Evolutionary conservation across 495 filamentous ascomycete species (phyloP).

Genomic region (Cercophora sp.): DNA sequence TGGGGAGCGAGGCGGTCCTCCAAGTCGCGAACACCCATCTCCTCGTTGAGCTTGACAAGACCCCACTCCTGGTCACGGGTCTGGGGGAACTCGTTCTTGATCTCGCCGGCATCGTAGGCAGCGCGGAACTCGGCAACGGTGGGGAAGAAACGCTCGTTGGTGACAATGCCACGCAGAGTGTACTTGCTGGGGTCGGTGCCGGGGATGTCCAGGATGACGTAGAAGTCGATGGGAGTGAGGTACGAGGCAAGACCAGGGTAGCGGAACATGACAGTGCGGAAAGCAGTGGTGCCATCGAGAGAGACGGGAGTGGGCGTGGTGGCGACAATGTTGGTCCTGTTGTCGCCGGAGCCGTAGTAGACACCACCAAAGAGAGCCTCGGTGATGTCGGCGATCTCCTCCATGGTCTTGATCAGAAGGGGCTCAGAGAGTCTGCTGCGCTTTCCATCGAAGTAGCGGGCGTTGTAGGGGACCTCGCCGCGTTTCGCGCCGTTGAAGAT

Average conservation of each 20-base stretch:
- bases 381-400: slow-evolving; percentile 34
- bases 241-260: slow-evolving; percentile 32
- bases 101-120: slow-evolving; percentile 36
- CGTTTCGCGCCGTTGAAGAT: slow-evolving; percentile 39
- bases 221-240: slow-evolving; percentile 35
- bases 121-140: slow-evolving; percentile 30
- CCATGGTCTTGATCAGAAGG: slow-evolving; percentile 30
- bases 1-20: slow-evolving; percentile 39
- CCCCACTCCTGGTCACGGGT: slow-evolving; percentile 29
- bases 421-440: slow-evolving; percentile 23
- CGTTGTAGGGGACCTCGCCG: slow-evolving; percentile 33
- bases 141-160: slow-evolving; percentile 31
- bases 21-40: slow-evolving; percentile 34
- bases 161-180: slow-evolving; percentile 33
- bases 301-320: slow-evolving; percentile 29
- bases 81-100: slow-evolving; percentile 28
- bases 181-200: slow-evolving; percentile 37
- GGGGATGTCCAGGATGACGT: slow-evolving; percentile 32
- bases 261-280: slow-evolving; percentile 31
- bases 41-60: slow-evolving; percentile 29
- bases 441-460: slow-evolving; percentile 31
- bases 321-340: slow-evolving; percentile 24
- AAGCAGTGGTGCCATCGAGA: slow-evolving; percentile 29
- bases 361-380: slow-evolving; percentile 28
- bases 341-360: slow-evolving; percentile 30